A percentile compares a stretch with the other conserved stretches of the same genome.
Evolutionary conservation across 1,284 basidiomycete species (phyloP).

Genomic region (Ceratobasidium sp.): DNA sequence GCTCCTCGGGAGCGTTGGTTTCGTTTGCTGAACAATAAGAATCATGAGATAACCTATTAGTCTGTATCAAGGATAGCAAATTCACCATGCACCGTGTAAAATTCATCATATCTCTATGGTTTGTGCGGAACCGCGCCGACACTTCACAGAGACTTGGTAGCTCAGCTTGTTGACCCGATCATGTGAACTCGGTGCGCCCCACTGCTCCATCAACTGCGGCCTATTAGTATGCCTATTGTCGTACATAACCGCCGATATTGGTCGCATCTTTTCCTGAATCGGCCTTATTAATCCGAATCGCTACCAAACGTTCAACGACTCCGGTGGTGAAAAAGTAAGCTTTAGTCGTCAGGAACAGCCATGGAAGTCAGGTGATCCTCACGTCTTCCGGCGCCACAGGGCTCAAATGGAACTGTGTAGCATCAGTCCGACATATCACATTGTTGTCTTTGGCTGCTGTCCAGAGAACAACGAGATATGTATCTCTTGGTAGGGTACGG

Average conservation of each 20-base stretch:
- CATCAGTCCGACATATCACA: too few species aligned
- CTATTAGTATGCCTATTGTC: neutral
- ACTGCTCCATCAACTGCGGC: neutral
- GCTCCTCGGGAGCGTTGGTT: neutral
- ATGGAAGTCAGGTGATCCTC: neutral
- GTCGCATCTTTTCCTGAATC: neutral
- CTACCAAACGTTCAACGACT: neutral
- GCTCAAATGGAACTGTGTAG: neutral
- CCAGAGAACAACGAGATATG: too few species aligned
- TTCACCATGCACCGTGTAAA: neutral
- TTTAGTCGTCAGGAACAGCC: neutral
- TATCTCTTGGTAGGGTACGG: too few species aligned
- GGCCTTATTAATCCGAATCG: neutral
- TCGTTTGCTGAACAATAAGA: constrained; percentile 8
- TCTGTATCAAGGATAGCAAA: neutral
- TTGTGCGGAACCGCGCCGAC: neutral
- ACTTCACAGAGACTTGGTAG: neutral
- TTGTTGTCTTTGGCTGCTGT: too few species aligned
- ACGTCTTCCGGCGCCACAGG: neutral
- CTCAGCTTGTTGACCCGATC: neutral
- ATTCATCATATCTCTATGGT: constrained; percentile 4
- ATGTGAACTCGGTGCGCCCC: constrained; percentile 9
- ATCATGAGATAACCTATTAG: constrained; percentile 8
- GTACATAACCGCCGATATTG: neutral
- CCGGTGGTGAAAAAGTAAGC: neutral